Evolutionary conservation across 1,139 yeast genomes (phyloP), one percentile per base, ranked within the genome.

Genomic region (Chernovozyma aurita): DNA sequence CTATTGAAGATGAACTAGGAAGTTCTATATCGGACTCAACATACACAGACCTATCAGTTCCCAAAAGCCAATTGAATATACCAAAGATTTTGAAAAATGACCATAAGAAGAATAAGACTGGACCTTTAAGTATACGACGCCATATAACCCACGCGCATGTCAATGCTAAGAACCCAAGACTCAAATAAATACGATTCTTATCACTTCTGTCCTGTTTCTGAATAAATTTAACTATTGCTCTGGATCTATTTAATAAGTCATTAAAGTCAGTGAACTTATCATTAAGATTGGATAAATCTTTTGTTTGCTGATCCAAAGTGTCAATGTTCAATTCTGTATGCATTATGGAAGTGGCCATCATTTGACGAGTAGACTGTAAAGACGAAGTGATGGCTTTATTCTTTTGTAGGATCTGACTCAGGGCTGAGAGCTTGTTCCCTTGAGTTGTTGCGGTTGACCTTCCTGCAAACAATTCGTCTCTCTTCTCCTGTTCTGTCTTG

Each of bases 201-300:
- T 84, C 92, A 42, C 70, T 61, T 38, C 70, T 65, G 48, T 84
- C 87, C 35, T 85, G 85, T 48, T 77, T 77, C 48, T 82, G 86
- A 37, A 83, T 76, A 40, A 79, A 73, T 43, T 69, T 66, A 30
- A 83, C 85, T 31, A 83, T 69, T 30, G 70, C 67, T 37, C 65
- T 69, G 1, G 85, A 77, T 32, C 73, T 76, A 36, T 64, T 60
- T 36, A 84, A 61, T 35, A 82, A 56, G 38, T 69, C 70, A 33
- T 78, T 76, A 44, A 81, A 78, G 31, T 73, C 69, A 2, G 70
- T 57, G 47, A 77, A 78, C 41, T 68, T 70, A 29, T 70, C 70
- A 37, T 78, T 73, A 42, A 81, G 63, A 24, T 61, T 59, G 6
- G 57, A 46, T 41, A 83, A 61, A 31, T 76, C 74, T 30, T 68